Evolutionary conservation across 345 rosid species (phyloP), one percentile per base, ranked within the genome.

Genomic region (Eucalyptus victrix): DNA sequence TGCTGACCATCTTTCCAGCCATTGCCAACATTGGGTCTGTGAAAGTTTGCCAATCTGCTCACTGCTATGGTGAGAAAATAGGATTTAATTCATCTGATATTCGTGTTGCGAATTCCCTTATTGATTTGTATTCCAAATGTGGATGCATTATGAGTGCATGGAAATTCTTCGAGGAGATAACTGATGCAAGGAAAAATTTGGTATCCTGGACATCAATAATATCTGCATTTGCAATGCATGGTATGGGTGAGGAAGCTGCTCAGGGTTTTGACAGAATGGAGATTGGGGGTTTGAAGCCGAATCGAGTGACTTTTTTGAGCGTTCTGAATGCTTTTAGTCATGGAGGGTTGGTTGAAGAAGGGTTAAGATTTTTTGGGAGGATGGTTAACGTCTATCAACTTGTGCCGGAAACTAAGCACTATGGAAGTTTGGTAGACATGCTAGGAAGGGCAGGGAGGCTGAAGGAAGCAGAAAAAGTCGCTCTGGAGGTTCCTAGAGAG

Each of bases 311-410:
- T 7, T 95, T 95, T 91, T 87, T 97, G 91, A 95, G 98, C 90
- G 94, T 96, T 86, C 90, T 97, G 89, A 96, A 91, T 93, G 99
- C 97, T 76, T 96, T 97, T 87, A 97, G 99, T 89, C 99, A 97
- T 90, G 99, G 96, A 91, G 99, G 96, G 50, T 91, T 95, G 91
- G 95, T 95, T 12, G 97, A 96, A 80, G 94, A 94, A 49, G 97
- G 98, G 87, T 91, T 95, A 47, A 91, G 91, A 87, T 93, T 95
- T 90, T 97, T 96, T 86, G 40, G 94, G 42, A 92, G 88, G 91
- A 96, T 96, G 98, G 94, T 92, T 47, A 91, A 80, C 15, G 91
- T 94, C 67, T 90, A 92, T 91, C 91, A 90, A 91, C 88, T 96
- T 86, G 87, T 47, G 51, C 99, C 98, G 0, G 95, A 96, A 76